Evolutionary conservation across 2,329 filamentous ascomycete species (phyloP), one percentile per base, ranked within the genome.

Genomic region (Metarhizium anisopliae): DNA sequence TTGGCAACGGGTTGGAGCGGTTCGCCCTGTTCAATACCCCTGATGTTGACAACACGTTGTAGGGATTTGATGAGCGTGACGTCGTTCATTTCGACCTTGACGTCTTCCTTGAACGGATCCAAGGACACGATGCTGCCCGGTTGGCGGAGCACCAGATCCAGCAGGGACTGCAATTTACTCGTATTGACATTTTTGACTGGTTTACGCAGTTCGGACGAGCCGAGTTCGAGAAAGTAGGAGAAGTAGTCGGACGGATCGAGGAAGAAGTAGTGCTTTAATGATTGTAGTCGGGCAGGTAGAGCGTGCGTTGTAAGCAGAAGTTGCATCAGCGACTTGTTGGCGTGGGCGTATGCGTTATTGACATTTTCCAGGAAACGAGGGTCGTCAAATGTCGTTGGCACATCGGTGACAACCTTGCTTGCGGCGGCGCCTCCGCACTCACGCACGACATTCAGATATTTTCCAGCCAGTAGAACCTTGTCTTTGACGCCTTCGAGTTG

Each of bases 201-300:
- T 68, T 96, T 96, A 64, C 90, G 88, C 57, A 99, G 79, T 72
- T 99, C 94, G 1, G 91, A 92, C 35, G 88, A 80, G 55, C 90
- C 86, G 20, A 99, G 84, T 67, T 99, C 94, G 58, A 99, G 84
- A 70, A 99, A 99, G 72, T 97, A 95, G 2, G 91, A 91, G 71
- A 99, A 97, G 75, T 96, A 99, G 70, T 99, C 94, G 38, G 94
- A 96, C 8, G 92, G 88, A 64, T 97, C 93, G 59, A 99, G 85
- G 77, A 99, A 99, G 77, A 97, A 99, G 75, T 99, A 99, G 72
- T 99, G 94, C 70, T 99, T 99, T 43, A 99, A 77, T 14, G 93
- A 97, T 50, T 87, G 84, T 56, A 99, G 79, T 42, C 94, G 84
- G 32, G 89, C 87, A 0, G 93, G 92, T 5, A 99, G 81, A 13